Evolutionary conservation across 2,329 filamentous ascomycete species (phyloP).

Genomic region (Fusarium virguliforme): DNA sequence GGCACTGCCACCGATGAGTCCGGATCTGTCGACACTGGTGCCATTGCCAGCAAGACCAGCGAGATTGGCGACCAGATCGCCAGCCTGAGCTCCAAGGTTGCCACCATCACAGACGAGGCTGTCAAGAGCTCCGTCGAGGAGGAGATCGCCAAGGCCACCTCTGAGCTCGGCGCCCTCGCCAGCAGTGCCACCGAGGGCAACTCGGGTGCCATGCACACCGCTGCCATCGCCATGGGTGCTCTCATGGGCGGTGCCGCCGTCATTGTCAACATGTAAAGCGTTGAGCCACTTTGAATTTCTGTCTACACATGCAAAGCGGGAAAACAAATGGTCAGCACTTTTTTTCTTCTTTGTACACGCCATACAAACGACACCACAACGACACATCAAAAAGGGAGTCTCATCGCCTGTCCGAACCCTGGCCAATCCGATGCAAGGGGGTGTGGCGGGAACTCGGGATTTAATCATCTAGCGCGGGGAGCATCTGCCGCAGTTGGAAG

Average conservation of each 20-base stretch:
- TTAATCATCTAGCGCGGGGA: conserved; percentile 18
- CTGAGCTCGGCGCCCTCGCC: conserved; percentile 32
- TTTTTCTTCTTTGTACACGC: not conserved
- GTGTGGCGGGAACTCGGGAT: conserved; percentile 19
- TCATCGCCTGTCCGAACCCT: not conserved
- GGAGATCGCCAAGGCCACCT: conserved; percentile 38
- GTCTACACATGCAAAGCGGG: conserved; percentile 16
- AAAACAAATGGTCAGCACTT: conserved; percentile 18
- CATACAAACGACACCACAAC: conserved; percentile 1
- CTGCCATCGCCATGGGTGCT: conserved; percentile 63
- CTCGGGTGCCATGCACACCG: conserved; percentile 59
- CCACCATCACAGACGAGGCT: conserved; percentile 46
- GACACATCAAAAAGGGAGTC: conserved; percentile 2
- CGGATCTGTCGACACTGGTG: not conserved
- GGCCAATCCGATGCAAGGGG: conserved; percentile 4
- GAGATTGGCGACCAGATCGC: conserved; percentile 31
- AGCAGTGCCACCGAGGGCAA: conserved; percentile 44
- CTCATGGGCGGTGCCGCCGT: conserved; percentile 65
- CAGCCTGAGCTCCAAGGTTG: conserved; percentile 50
- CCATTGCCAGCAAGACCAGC: conserved; percentile 41
- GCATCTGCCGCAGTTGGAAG: conserved; percentile 3
- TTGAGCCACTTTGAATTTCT: conserved; percentile 10
- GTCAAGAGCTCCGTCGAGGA: conserved; percentile 23
- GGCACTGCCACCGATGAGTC: conserved; percentile 27
- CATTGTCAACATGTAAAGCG: conserved; percentile 62